phyloP scores from a whole-genome alignment of 192 early-diverging fungal species.

The Dimargaris xerosporica region DNA sequence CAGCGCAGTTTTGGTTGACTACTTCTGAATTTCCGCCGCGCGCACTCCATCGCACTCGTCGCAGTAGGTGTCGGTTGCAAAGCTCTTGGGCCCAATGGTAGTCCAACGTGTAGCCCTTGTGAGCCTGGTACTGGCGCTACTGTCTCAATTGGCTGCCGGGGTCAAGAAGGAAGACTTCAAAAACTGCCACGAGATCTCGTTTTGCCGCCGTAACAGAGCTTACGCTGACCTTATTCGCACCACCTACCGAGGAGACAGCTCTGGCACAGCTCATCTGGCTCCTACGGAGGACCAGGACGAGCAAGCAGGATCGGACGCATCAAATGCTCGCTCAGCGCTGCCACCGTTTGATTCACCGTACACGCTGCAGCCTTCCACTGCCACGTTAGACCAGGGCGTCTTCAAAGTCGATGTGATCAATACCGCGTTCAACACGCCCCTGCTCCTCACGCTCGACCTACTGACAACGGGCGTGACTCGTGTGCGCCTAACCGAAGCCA shows the following conservation, averaged over 20 bases:
- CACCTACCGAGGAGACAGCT: neutral
- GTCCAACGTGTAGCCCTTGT: neutral
- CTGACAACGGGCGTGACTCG: neutral
- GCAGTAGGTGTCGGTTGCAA: too few relatives aligned
- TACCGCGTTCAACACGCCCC: constrained; percentile 12
- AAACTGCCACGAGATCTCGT: constrained; percentile 68
- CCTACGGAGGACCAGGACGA: neutral
- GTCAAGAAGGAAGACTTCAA: constrained; percentile 83
- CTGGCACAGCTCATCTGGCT: too few relatives aligned
- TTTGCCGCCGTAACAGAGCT: constrained; percentile 77
- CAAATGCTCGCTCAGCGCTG: constrained; percentile 4
- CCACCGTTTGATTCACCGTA: constrained; percentile 36
- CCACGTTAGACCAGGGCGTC: constrained; percentile 34
- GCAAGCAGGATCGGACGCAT: neutral
- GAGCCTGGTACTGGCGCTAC: constrained; percentile 11
- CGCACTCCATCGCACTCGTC: too few relatives aligned
- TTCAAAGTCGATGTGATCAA: constrained; percentile 38
- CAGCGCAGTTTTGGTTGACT: too few relatives aligned
- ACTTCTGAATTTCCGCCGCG: too few relatives aligned
- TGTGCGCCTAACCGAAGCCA: neutral
- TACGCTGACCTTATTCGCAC: constrained; percentile 52
- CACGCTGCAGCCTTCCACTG: constrained; percentile 36
- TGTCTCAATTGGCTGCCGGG: constrained; percentile 22
- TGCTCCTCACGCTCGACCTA: constrained; percentile 1
- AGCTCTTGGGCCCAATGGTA: too few relatives aligned